Evolutionary conservation across 1,139 yeast species (phyloP), one percentile per base, ranked within the genome.

Genomic region (Zhuliangozyma parablackwelliae): DNA sequence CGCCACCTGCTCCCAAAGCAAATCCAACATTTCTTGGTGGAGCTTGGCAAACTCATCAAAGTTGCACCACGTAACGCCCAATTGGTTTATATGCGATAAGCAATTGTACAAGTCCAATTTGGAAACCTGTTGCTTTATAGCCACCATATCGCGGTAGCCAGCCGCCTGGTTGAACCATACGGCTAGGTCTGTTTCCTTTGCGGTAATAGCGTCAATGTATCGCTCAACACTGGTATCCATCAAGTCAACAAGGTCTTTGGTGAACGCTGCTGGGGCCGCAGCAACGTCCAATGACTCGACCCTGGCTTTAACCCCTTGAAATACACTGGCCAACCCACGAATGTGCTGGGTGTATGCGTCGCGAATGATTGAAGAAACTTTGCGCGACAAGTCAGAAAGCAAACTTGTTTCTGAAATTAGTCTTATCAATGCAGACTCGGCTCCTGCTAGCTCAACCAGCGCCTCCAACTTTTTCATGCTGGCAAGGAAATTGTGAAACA

Each of bases 171-270:
- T 41, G 36, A 62, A 60, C 69, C 69, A 63, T 5, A 33, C 34
- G 11, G 47, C 10, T 3, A 23, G 7, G 7, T 3, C 6, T 6
- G 10, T 33, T 21, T 4, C 30, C 33, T 10, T 27, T 26, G 24
- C 9, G 5, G 34, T 30, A 3, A 54, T 35, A 7, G 35, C 33
- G 10, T 39, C 36, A 34, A 57, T 46, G 37, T 65, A 65, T n/a
- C 39, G 32, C 21, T 55, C 59, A 36, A 61, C 44, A 33, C 60
- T 53, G 3, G 41, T 40, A 32, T 63, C 67, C 47, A 63, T 59
- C 26, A 53, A 39, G 10, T 46, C 50, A 6, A 55, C 48, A 16
- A 16, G 16, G 16, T 16, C 16, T 16, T 16, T 16, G 16, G 16
- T 16, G n/a, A 58, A 37, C 3, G 54, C 55, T 13, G 34, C 36